These are phyloP conservation scores for Chaetomiaceae sp. DNA, from an alignment of 2,329 filamentous ascomycete species.

Conservation along the genomic window DNA sequence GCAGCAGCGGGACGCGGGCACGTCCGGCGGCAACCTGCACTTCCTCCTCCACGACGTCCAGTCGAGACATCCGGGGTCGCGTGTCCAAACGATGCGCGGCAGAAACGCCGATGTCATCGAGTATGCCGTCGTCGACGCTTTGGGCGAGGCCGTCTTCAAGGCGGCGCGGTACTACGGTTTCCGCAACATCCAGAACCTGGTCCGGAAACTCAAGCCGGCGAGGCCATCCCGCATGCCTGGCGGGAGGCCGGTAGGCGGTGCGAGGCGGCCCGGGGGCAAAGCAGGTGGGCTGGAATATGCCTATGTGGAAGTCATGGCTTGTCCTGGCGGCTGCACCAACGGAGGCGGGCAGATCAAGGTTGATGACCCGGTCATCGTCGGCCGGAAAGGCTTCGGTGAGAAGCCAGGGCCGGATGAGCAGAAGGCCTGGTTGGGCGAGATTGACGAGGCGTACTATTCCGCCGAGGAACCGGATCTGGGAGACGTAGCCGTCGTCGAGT, in stretches of 20 bases:
- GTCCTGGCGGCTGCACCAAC: slow-evolving; percentile 97
- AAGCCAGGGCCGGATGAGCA: slow-evolving; percentile 72
- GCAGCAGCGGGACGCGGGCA: slow-evolving; percentile 56
- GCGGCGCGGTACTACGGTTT: slow-evolving; percentile 95
- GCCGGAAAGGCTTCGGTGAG: slow-evolving; percentile 39
- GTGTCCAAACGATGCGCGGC: slow-evolving; percentile 65
- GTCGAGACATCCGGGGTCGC: slow-evolving; percentile 62
- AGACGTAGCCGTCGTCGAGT: slow-evolving; percentile 23
- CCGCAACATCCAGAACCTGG: slow-evolving; percentile 95
- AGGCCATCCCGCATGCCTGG: slow-evolving; percentile 74
- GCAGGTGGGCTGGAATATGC: slow-evolving; percentile 59
- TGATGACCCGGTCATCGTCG: slow-evolving; percentile 62
- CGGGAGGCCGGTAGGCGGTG: slow-evolving; percentile 54
- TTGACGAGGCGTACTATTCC: slow-evolving; percentile 89
- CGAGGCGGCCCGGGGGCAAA: slow-evolving; percentile 47
- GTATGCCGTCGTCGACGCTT: slow-evolving; percentile 59
- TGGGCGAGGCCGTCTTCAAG: slow-evolving; percentile 59
- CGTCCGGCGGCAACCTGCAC: slow-evolving; percentile 83
- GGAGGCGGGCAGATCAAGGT: slow-evolving; percentile 93
- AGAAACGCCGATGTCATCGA: slow-evolving; percentile 90
- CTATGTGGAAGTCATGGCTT: slow-evolving; percentile 99
- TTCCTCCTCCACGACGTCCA: slow-evolving; percentile 75
- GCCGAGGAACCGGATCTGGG: slow-evolving; percentile 48
- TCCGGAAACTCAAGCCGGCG: slow-evolving; percentile 81
- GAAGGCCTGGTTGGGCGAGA: slow-evolving; percentile 73